These are phyloP conservation scores for Scheffersomyces cryptocercus DNA, from an alignment of 1,139 yeast species.

Conservation along the genomic window DNA sequence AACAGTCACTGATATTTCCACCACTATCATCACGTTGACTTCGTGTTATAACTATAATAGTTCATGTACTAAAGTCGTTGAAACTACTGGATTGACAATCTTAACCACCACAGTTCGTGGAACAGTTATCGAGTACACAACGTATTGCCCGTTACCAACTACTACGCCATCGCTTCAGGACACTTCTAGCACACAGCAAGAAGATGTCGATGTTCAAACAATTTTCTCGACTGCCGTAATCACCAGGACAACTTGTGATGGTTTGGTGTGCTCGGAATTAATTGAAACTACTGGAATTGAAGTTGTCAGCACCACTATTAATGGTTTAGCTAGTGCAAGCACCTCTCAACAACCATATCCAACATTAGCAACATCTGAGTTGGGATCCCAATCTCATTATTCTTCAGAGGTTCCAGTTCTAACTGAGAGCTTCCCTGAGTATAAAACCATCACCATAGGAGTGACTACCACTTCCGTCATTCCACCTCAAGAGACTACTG, in stretches of 20 bases:
- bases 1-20: neutral
- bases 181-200: too few species aligned
- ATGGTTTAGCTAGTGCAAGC: neutral
- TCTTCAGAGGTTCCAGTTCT: neutral
- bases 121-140: neutral
- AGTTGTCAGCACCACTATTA: neutral
- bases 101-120: neutral
- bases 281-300: neutral
- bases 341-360: neutral
- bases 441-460: neutral
- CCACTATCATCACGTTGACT: neutral
- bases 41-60: neutral
- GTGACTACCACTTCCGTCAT: neutral
- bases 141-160: neutral
- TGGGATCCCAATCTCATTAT: neutral
- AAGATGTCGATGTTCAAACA: too few species aligned
- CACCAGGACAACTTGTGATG: neutral
- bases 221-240: neutral
- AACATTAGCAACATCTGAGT: neutral
- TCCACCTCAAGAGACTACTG: neutral
- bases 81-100: neutral
- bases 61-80: neutral
- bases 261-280: neutral
- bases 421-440: neutral
- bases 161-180: neutral